phyloP scores from a whole-genome alignment of 192 early-diverging fungal genomes.

The Mortierella antarctica region DNA sequence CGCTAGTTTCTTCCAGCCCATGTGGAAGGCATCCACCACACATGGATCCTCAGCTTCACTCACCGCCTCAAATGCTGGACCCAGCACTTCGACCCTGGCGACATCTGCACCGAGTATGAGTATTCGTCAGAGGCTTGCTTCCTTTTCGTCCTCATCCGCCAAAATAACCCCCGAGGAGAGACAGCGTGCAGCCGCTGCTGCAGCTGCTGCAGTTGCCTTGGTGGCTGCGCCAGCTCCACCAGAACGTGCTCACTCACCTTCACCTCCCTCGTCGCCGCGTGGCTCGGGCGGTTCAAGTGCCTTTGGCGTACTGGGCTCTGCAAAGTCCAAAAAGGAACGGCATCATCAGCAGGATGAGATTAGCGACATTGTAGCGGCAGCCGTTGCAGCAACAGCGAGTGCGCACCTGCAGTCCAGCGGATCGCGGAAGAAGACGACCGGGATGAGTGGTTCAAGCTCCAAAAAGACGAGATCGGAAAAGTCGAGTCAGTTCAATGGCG shows the following conservation, averaged over 20 bases:
- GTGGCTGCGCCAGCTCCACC: constrained; percentile 27
- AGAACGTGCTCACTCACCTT: constrained; percentile 46
- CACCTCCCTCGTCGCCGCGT: constrained; percentile 42
- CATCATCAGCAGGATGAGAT: constrained; percentile 28
- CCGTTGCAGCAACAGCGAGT: constrained; percentile 39
- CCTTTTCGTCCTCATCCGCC: constrained; percentile 41
- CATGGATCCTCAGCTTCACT: constrained; percentile 15
- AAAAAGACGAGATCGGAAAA: constrained; percentile 33
- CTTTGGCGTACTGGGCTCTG: background rate
- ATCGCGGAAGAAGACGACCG: constrained; percentile 37
- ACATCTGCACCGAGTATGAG: constrained; percentile 38
- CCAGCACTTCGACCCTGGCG: constrained; percentile 10
- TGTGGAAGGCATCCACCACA: constrained; percentile 23
- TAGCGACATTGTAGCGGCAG: constrained; percentile 47
- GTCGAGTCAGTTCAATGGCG: background rate
- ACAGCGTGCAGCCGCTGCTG: constrained; percentile 37
- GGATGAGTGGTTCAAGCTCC: constrained; percentile 2
- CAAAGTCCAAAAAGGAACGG: background rate
- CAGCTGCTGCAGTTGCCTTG: constrained; percentile 36
- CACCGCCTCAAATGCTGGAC: background rate
- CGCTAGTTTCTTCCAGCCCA: constrained; percentile 49
- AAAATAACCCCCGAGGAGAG: constrained; percentile 46
- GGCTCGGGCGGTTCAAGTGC: constrained; percentile 21
- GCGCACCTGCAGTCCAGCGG: constrained; percentile 33
- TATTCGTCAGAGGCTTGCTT: constrained; percentile 40